Base-by-base conservation (phyloP, 441 rosid genomes). In the Brassica hybrid region DNA sequence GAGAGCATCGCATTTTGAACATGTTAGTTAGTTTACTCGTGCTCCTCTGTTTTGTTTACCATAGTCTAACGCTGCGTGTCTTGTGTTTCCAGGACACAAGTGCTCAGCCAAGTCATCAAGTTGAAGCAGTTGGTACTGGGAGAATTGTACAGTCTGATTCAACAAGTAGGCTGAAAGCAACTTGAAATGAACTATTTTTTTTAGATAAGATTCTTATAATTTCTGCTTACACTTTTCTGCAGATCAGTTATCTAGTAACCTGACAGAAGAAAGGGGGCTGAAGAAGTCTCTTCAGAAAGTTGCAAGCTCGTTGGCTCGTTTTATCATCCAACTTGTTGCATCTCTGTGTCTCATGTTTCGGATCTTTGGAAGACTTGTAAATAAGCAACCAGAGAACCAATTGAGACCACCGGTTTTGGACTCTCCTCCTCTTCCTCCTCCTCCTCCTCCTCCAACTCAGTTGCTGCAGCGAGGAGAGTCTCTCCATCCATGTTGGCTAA, bases 401-500 rank as follows among this genome's bases (percentile, higher is more conserved):
- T 12, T 17, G 7, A 76, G 86, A 78, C 74, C 73, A 45, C 52
- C 14, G 21, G 83, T 77, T 62, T 83, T 85, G 57, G 84, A 70
- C 50, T 74, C 87, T 61, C 84, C 87, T 64, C 84, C 76, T 77
- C 85, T 76, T 63, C 58, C 73, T 7, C 65, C 60, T 80, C 79
- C 83, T 48, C 21, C 59, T 48, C 59, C 59, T 45, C 43, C 59
- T 9, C 83, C 76, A 34, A 84, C 77, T 38, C 81, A 84, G 81
- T 76, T 82, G 71, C 85, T 82, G 71, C 85, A 88, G 82, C 84
- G 65, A 77, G 83, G 58, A 73, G 85, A 85, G 61, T 66, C 82
- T 16, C 75, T 90, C 27, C 84, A 85, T 82, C 96, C 98, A 16
- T 95, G 96, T 84, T 94, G 91, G 93, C 84, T 88, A 78, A 92